Evolutionary conservation across 129 eudicot genomes (phyloP), one percentile per base, ranked within the genome.

Genomic region (Artemisia annua): DNA sequence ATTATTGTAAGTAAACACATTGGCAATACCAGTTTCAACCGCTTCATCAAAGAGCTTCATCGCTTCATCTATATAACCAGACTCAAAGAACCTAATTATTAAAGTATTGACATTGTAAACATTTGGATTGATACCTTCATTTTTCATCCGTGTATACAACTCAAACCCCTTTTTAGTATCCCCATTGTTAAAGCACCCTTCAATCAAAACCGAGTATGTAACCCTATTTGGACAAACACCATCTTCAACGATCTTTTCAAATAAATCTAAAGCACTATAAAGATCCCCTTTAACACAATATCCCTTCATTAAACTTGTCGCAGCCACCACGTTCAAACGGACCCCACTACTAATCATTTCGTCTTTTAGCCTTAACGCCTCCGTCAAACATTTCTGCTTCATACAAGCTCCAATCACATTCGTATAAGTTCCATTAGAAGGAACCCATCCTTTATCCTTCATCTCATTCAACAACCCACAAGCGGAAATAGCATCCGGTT

Each of bases 291-390:
- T 79, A 76, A 82, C 68, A 83, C 68, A 86, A 78, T 88, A 87
- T 4, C 97, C 98, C 85, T 87, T 90, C 91, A 94, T 87, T 81
- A 94, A 86, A 84, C 83, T 87, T 5, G 96, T 94, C 17, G 90
- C 96, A 83, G 79, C 87, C 65, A 87, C 84, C 77, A 94, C 22
- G 83, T 84, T 94, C 86, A 90, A 67, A 7, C 58, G 59, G 59
- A 77, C 58, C 65, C 92, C 92, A 79, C 51, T 43, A 72, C 59
- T 55, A 68, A 90, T 62, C 98, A 94, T 94, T 83, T 90, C 97
- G 11, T 86, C 89, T 75, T 86, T 86, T 39, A 89, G 77, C 66
- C 66, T 81, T 75, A 94, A 75, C 1, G 97, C 98, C 49, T 75
- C 84, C 2, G 18, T 63, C 89, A 94, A 48, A 69, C 74, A 81